Conservation (phyloP, 2,329 filamentous ascomycete species). For the Arthroderma sp. region DNA sequence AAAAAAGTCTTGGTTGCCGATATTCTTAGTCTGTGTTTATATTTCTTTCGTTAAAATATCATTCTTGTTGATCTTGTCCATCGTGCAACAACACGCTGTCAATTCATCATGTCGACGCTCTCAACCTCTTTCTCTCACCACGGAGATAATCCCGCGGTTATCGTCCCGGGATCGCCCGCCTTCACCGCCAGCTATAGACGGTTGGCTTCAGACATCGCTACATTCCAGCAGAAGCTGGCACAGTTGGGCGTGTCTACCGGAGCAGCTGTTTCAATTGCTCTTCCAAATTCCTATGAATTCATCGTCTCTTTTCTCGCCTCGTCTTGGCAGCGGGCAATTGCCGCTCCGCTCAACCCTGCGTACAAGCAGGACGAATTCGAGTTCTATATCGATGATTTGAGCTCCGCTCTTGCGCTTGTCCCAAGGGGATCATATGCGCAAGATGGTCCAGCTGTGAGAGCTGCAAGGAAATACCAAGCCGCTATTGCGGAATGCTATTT, state of each 20-base stretch:
- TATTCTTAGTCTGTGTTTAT: neutral
- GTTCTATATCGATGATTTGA: conserved; percentile 81
- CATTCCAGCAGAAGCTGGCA: conserved; percentile 68
- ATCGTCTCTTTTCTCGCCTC: conserved; percentile 76
- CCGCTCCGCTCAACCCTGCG: conserved; percentile 72
- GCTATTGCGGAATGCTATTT: conserved; percentile 82
- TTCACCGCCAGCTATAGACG: conserved; percentile 57
- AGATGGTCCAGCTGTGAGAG: conserved; percentile 58
- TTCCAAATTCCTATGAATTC: conserved; percentile 77
- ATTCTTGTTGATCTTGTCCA: no score
- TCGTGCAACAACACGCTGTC: no score
- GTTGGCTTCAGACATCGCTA: conserved; percentile 50
- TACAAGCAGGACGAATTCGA: conserved; percentile 87
- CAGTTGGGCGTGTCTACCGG: conserved; percentile 55
- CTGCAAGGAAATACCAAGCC: conserved; percentile 64
- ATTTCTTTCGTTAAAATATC: neutral
- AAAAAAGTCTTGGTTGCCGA: no score
- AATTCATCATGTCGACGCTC: conserved; percentile 40
- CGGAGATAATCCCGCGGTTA: conserved; percentile 49
- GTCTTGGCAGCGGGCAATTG: conserved; percentile 71
- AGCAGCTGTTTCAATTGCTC: conserved; percentile 67
- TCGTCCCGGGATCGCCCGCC: conserved; percentile 52
- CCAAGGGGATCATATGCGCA: conserved; percentile 55
- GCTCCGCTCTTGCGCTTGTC: conserved; percentile 64
- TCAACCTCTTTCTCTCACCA: conserved; percentile 42